phyloP scores from a whole-genome alignment of 306 rosid genomes.

The Trifolium pratense region DNA sequence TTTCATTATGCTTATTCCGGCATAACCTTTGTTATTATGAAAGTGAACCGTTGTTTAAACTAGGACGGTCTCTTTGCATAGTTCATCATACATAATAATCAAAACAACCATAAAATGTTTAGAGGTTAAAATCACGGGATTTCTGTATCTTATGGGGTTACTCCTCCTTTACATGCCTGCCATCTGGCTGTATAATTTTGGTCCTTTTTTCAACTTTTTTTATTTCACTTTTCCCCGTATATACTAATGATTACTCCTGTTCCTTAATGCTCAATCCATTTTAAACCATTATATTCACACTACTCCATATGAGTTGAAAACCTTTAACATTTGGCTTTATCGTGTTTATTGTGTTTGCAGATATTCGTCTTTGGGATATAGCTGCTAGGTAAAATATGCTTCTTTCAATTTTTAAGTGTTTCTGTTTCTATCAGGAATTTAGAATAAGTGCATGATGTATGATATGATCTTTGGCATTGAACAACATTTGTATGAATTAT shows the following conservation, averaged over 20 bases:
- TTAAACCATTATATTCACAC: slow-evolving; percentile 6
- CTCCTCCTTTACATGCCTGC: no score
- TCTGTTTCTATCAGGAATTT: background rate
- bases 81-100: no score
- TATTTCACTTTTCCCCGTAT: background rate
- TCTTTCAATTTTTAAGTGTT: slow-evolving; percentile 4
- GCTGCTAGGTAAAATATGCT: slow-evolving; percentile 68
- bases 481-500: slow-evolving; percentile 6
- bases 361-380: slow-evolving; percentile 92
- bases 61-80: no score
- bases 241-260: background rate
- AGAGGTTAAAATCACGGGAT: background rate
- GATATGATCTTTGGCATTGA: background rate
- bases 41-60: no score
- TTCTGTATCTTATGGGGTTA: no score
- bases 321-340: slow-evolving; percentile 8
- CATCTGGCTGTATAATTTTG: background rate
- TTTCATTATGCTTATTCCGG: no score
- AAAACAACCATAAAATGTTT: background rate
- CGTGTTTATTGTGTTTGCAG: slow-evolving; percentile 65
- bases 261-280: background rate
- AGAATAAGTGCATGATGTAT: slow-evolving; percentile 21
- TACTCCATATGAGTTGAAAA: background rate
- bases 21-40: no score
- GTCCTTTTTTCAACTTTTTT: background rate